These are phyloP conservation scores for Moricandia arvensis DNA, from an alignment of 345 rosid genomes.

Conservation along the genomic window DNA sequence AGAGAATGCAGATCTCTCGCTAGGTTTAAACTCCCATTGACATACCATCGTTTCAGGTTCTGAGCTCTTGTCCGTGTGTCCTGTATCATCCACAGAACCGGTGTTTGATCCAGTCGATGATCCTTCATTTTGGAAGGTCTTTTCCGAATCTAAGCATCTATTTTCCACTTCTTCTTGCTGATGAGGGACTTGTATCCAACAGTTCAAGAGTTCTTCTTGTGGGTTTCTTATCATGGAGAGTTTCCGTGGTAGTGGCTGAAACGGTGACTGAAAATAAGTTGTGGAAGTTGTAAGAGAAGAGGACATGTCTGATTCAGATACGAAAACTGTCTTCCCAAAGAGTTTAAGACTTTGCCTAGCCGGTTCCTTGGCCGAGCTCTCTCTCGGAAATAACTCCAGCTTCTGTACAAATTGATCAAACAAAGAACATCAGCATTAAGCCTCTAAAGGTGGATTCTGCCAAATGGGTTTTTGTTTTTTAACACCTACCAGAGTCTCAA, in stretches of 20 bases:
- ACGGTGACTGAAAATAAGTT: conserved; percentile 30
- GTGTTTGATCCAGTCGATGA: conserved; percentile 59
- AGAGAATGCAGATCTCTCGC: conserved; percentile 41
- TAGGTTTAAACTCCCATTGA: conserved; percentile 39
- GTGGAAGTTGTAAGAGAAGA: conserved; percentile 33
- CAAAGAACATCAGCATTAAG: conserved; percentile 4
- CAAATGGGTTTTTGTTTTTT: neutral
- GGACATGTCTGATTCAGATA: conserved; percentile 41
- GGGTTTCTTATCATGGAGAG: conserved; percentile 18
- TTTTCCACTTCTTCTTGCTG: conserved; percentile 35
- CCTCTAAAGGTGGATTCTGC: neutral
- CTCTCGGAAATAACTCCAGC: conserved; percentile 38
- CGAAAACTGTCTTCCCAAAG: conserved; percentile 60
- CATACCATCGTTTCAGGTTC: conserved; percentile 33
- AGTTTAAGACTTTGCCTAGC: conserved; percentile 58
- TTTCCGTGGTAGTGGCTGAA: conserved; percentile 40
- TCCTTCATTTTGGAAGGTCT: conserved; percentile 43
- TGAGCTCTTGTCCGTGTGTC: conserved; percentile 41
- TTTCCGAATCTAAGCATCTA: conserved; percentile 25
- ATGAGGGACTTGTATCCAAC: conserved; percentile 22
- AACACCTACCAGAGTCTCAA: conserved; percentile 38
- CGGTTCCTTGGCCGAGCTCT: conserved; percentile 31
- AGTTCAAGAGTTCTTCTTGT: conserved; percentile 23
- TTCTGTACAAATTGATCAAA: conserved; percentile 40
- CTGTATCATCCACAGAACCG: conserved; percentile 46